Conservation (phyloP, 805 yeast species). For the Saturnispora besseyi region DNA sequence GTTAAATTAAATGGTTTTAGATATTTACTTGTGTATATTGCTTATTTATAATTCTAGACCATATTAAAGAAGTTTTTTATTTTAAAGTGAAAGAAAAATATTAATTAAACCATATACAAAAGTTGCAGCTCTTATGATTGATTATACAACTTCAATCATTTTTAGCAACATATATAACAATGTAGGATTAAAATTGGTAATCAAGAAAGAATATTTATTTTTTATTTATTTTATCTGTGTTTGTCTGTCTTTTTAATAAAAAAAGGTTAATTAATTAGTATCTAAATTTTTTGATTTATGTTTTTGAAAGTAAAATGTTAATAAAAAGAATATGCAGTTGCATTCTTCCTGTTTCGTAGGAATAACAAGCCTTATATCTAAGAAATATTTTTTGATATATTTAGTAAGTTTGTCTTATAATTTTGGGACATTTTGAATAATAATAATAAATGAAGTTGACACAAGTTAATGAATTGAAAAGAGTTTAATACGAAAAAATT, state of each 20-base stretch:
- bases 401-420: not conserved
- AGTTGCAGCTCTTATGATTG: not conserved
- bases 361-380: too few species aligned
- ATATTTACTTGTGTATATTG: conserved; percentile 1
- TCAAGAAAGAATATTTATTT: not conserved
- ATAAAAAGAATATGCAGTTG: not conserved
- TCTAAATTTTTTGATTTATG: not conserved
- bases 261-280: not conserved
- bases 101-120: not conserved
- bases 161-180: not conserved
- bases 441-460: not conserved
- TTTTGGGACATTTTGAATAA: not conserved
- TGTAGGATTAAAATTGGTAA: not conserved
- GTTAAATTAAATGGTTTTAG: not conserved
- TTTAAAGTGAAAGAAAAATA: not conserved
- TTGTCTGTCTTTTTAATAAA: not conserved
- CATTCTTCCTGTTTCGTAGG: not conserved
- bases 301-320: not conserved
- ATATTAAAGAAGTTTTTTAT: not conserved
- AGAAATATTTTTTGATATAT: not conserved
- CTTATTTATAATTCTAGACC: conserved; percentile 1
- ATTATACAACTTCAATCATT: not conserved
- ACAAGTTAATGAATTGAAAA: not conserved
- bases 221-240: not conserved
- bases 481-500: not conserved